Conservation (phyloP, 2,329 filamentous ascomycete species). For the Aspergillus fructus region DNA sequence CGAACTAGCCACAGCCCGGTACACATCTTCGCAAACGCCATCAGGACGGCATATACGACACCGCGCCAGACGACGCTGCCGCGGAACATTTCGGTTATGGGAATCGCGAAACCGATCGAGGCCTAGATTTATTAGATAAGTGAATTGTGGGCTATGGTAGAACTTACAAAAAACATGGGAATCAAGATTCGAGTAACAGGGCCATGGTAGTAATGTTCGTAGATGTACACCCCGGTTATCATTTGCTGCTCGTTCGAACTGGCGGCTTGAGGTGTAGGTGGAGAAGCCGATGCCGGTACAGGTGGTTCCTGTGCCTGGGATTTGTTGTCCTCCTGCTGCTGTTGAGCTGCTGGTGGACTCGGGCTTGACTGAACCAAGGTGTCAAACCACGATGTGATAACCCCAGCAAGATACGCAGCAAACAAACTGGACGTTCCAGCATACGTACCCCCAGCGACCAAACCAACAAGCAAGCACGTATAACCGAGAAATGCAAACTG, state of each 20-base stretch:
- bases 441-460: slow-evolving; percentile 52
- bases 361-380: slow-evolving; percentile 7
- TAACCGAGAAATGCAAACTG: slow-evolving; percentile 43
- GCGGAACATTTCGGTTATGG: slow-evolving; percentile 67
- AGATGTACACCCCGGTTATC: slow-evolving; percentile 35
- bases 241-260: not conserved
- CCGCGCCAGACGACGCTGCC: slow-evolving; percentile 68
- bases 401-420: slow-evolving; percentile 58
- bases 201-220: slow-evolving; percentile 48
- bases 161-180: slow-evolving; percentile 70
- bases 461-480: slow-evolving; percentile 44
- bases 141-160: not conserved
- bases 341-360: not conserved
- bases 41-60: slow-evolving; percentile 68
- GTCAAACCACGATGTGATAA: slow-evolving; percentile 53
- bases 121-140: slow-evolving; percentile 27
- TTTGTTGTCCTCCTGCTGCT: not conserved
- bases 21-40: slow-evolving; percentile 62
- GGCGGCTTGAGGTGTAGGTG: no score
- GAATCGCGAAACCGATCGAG: slow-evolving; percentile 75
- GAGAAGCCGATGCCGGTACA: no score
- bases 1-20: slow-evolving; percentile 61
- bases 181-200: slow-evolving; percentile 57
- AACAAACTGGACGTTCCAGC: slow-evolving; percentile 58
- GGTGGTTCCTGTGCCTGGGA: not conserved